These are phyloP conservation scores for Colletotrichum tanaceti DNA, from an alignment of 2,329 filamentous ascomycete species.

Conservation along the genomic window DNA sequence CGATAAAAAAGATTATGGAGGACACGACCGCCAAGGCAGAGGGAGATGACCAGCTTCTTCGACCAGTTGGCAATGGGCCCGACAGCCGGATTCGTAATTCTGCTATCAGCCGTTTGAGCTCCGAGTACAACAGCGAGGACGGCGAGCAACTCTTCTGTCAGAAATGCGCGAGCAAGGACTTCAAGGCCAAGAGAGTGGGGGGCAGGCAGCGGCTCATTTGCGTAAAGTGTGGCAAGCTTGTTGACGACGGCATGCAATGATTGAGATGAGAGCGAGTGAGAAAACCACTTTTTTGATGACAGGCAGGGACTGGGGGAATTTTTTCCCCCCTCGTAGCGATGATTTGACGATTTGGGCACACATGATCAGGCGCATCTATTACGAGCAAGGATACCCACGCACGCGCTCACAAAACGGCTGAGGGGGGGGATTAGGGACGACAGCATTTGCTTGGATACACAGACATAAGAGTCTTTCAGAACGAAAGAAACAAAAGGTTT, in stretches of 20 bases:
- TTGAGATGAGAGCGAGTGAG: not conserved
- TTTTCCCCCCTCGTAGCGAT: no score
- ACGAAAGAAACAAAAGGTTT: no score
- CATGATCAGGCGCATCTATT: slow-evolving; percentile 29
- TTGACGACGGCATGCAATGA: slow-evolving; percentile 35
- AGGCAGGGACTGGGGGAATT: not conserved
- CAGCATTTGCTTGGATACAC: slow-evolving; percentile 1
- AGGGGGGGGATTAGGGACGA: slow-evolving; percentile 9
- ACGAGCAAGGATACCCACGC: slow-evolving; percentile 36
- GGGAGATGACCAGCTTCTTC: slow-evolving; percentile 36
- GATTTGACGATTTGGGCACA: slow-evolving; percentile 29
- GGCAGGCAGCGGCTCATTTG: slow-evolving; percentile 71
- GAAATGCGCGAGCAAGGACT: slow-evolving; percentile 70
- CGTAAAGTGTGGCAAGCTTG: slow-evolving; percentile 61
- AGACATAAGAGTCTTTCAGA: not conserved
- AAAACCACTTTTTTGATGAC: not conserved
- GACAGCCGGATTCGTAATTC: slow-evolving; percentile 53
- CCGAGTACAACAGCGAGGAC: slow-evolving; percentile 53
- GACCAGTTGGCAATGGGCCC: slow-evolving; percentile 37
- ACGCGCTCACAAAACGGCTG: slow-evolving; percentile 27
- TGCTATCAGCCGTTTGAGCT: slow-evolving; percentile 67
- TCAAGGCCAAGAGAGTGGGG: slow-evolving; percentile 68
- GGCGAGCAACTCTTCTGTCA: slow-evolving; percentile 64
- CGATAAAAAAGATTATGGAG: slow-evolving; percentile 10
- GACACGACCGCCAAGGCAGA: slow-evolving; percentile 28